Evolutionary conservation across 257 asterid species (phyloP).

Genomic region (Ehretia macrophylla): DNA sequence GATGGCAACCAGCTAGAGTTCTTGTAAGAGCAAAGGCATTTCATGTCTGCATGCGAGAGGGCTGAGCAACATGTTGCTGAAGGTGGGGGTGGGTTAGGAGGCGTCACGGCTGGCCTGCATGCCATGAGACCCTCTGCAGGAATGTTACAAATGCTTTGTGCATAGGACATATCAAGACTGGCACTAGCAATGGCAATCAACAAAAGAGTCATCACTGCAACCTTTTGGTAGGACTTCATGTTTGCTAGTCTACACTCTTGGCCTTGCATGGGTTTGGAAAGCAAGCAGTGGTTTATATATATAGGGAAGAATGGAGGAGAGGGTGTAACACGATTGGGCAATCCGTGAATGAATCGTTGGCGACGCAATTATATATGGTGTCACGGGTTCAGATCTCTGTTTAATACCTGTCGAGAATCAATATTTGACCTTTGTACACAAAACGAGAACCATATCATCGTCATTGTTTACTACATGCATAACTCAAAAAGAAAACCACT

Average conservation of each 20-base stretch:
- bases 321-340: background rate
- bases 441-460: too few species aligned
- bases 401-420: too few species aligned
- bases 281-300: background rate
- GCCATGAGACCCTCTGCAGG: slow-evolving; percentile 36
- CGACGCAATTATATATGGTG: too few species aligned
- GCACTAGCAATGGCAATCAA: slow-evolving; percentile 7
- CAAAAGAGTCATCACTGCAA: slow-evolving; percentile 10
- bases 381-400: too few species aligned
- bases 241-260: background rate
- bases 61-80: slow-evolving; percentile 52
- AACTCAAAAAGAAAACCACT: too few species aligned
- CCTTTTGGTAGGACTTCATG: slow-evolving; percentile 19
- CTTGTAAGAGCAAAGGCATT: slow-evolving; percentile 54
- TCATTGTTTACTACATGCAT: too few species aligned
- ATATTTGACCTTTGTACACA: too few species aligned
- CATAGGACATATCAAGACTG: slow-evolving; percentile 8
- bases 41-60: slow-evolving; percentile 41
- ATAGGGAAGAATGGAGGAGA: background rate
- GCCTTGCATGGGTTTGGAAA: background rate
- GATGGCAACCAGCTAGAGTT: slow-evolving; percentile 42
- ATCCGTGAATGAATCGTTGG: background rate
- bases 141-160: slow-evolving; percentile 44
- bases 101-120: slow-evolving; percentile 45
- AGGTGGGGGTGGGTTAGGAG: slow-evolving; percentile 41